These are phyloP conservation scores for Elsinoe arachidis DNA, from an alignment of 2,329 filamentous ascomycete species.

Conservation along the genomic window DNA sequence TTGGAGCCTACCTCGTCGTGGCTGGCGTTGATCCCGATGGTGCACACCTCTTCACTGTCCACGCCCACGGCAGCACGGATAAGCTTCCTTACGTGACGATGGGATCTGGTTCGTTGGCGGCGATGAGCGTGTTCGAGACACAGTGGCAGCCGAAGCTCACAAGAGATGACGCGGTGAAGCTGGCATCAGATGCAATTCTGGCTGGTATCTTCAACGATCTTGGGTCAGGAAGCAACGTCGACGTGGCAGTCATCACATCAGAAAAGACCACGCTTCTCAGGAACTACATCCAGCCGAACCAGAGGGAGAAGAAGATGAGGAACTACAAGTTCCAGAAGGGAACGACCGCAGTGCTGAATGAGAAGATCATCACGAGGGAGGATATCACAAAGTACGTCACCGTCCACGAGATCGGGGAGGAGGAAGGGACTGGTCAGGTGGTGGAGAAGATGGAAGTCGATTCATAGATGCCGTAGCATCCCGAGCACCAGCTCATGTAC, in stretches of 20 bases:
- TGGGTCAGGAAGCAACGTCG: slow-evolving; percentile 93
- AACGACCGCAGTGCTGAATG: slow-evolving; percentile 91
- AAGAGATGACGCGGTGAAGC: slow-evolving; percentile 70
- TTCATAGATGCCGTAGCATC: slow-evolving; percentile 23
- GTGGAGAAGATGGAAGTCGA: slow-evolving; percentile 61
- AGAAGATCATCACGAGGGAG: slow-evolving; percentile 91
- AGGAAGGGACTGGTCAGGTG: slow-evolving; percentile 48
- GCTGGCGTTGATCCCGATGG: slow-evolving; percentile 95
- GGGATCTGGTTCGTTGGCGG: slow-evolving; percentile 90
- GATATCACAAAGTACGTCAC: slow-evolving; percentile 92
- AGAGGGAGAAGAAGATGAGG: slow-evolving; percentile 80
- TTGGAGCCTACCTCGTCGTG: slow-evolving; percentile 95
- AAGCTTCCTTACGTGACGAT: slow-evolving; percentile 99
- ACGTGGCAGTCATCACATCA: slow-evolving; percentile 87
- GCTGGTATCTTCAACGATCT: slow-evolving; percentile 98
- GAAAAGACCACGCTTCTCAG: slow-evolving; percentile 91
- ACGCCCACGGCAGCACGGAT: slow-evolving; percentile 96
- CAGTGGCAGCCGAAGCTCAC: slow-evolving; percentile 77
- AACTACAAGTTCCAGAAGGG: slow-evolving; percentile 86
- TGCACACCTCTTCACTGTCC: slow-evolving; percentile 91
- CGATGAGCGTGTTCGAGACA: slow-evolving; percentile 97
- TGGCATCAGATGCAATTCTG: slow-evolving; percentile 79
- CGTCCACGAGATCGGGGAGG: slow-evolving; percentile 71
- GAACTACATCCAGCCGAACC: slow-evolving; percentile 89
- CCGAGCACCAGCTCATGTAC: slow-evolving; percentile 8